A percentile compares a stretch with the other conserved stretches of the same genome.
Conservation (phyloP, 257 asterid genomes). For the Solanum dulcamara region DNA sequence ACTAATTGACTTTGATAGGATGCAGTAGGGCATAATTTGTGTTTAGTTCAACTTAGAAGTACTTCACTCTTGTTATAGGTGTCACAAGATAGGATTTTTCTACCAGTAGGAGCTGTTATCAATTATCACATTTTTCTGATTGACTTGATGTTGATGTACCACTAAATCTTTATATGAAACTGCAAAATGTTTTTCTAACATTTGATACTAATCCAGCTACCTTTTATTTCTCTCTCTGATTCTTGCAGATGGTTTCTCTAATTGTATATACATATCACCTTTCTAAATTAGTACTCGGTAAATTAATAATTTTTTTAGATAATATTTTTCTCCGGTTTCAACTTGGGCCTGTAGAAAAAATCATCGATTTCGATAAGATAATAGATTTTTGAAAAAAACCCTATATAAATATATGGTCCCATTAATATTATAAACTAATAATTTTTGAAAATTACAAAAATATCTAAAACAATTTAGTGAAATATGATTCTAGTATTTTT, state of each 20-base stretch:
- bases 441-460: no score
- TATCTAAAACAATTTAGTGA: no score
- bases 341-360: no score
- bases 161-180: neutral
- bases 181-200: neutral
- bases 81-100: constrained; percentile 21
- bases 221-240: neutral
- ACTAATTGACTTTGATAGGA: neutral
- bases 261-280: no score
- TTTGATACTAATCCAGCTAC: neutral
- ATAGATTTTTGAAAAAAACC: no score
- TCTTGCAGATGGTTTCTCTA: neutral
- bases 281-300: no score
- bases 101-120: constrained; percentile 7
- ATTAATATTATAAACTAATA: no score
- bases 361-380: no score
- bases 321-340: no score
- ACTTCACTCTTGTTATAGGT: constrained; percentile 13
- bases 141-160: constrained; percentile 18
- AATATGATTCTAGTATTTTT: no score
- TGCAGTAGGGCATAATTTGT: constrained; percentile 14
- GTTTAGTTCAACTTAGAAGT: constrained; percentile 7
- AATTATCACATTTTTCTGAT: constrained; percentile 2
- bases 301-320: no score
- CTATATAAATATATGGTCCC: no score